Percentiles rank a stretch among this genome's conserved stretches.
phyloP scores from a whole-genome alignment of 208 protist species.

The Trypanosoma mega region DNA sequence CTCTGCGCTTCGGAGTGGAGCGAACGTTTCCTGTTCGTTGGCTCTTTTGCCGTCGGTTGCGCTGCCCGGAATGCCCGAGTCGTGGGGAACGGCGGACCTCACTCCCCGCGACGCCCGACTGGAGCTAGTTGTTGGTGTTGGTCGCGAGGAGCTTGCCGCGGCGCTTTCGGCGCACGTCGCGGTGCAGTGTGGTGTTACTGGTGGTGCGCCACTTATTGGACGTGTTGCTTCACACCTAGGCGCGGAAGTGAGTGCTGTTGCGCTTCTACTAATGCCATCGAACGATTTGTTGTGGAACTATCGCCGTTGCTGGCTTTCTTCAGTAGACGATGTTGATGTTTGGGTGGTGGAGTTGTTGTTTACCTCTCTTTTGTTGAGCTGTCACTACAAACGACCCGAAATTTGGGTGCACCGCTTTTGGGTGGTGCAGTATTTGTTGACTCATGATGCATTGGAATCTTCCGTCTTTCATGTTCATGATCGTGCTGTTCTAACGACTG shows the following conservation, averaged over 20 bases:
- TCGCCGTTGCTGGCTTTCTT: not conserved
- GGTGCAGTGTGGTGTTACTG: not conserved
- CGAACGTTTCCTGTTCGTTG: conserved; percentile 10
- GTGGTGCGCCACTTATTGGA: not conserved
- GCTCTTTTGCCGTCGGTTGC: conserved; percentile 14
- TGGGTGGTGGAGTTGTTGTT: conserved; percentile 47
- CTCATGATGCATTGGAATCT: not conserved
- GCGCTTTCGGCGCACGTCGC: not conserved
- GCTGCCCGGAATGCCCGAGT: conserved; percentile 4
- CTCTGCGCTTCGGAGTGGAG: not conserved
- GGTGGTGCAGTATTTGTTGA: conserved; percentile 30
- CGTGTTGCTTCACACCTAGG: not conserved
- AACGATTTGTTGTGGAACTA: not conserved
- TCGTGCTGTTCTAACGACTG: conserved; percentile 33
- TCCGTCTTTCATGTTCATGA: conserved; percentile 20
- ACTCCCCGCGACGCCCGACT: conserved; percentile 1
- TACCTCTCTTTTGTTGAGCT: conserved; percentile 43
- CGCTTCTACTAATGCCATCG: not conserved
- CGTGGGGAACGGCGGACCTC: conserved; percentile 14
- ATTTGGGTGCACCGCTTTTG: conserved; percentile 62
- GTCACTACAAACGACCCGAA: conserved; percentile 35
- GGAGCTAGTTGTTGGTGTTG: conserved; percentile 22
- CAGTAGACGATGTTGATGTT: too few species aligned
- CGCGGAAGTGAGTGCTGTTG: conserved; percentile 5
- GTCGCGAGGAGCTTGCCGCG: not conserved